Evolutionary conservation across 2,329 filamentous ascomycete species (phyloP), one percentile per base, ranked within the genome.

Genomic region (Aureobasidium zeae): DNA sequence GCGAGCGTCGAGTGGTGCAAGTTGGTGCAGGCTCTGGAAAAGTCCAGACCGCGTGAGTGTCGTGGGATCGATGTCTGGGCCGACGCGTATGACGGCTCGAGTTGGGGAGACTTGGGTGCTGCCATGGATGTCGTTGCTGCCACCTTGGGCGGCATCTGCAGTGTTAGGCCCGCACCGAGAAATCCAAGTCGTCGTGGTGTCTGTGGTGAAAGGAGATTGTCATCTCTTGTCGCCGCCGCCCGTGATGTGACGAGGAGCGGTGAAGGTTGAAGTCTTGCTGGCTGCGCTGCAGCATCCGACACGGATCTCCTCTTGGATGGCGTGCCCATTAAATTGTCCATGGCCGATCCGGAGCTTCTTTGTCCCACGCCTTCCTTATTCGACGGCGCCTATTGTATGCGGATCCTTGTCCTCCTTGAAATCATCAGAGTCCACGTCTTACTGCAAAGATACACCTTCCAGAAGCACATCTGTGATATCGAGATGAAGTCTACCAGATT

Each of bases 1-100:
- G 89, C 88, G 7, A 96, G 74, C 0, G 85, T 96, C 12, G 89
- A 95, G 63, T 96, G 91, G 64, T 96, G 91, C 16, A 98, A 72
- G 59, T 88, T 94, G 9, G 89, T 95, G 49, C 86, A 91, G 9
- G 88, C 88, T 53, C 89, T 77, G 29, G 89, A 89, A 63, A 94
- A 96, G 65, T 96, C 89, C 48, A 95, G 71, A 31, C 89, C 89
- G 45, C 89, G 78, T 21, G 88, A 95, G 49, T 88, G 81, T 51
- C 89, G 79, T 13, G 89, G 89, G 6, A 96, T 73, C 34, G 94
- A 83, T 43, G 88, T 93, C 19, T 84, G 82, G 2, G 88, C 87
- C 2, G 86, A 89, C 30, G 83, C 83, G 67, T 93, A 94, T 35
- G 81, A 86, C 45, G 84, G 75, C 61, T 94, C 87, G 50, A 91